Evolutionary conservation across 2,329 filamentous ascomycete genomes (phyloP).

Genomic region (Leptographium procerum): DNA sequence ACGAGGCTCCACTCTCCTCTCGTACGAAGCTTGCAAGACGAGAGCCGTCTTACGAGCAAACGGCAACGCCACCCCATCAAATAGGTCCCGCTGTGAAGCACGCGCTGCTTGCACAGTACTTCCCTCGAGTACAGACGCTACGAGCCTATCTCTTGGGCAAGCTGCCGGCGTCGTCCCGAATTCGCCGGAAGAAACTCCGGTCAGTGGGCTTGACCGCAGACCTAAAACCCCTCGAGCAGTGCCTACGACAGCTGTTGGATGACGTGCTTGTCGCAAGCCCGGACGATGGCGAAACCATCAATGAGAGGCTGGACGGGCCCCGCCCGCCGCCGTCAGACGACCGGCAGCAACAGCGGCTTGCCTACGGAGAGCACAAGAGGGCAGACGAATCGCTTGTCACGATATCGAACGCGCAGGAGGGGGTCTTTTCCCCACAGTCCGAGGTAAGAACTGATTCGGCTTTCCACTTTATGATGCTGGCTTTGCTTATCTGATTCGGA

Average conservation of each 20-base stretch:
- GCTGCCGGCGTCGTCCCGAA: conserved; percentile 55
- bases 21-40: neutral
- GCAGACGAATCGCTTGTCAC: conserved; percentile 48
- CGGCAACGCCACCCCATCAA: neutral
- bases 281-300: conserved; percentile 9
- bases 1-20: neutral
- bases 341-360: conserved; percentile 43
- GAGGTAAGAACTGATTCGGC: conserved; percentile 37
- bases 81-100: conserved; percentile 27
- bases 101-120: conserved; percentile 58
- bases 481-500: neutral
- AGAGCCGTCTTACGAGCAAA: neutral
- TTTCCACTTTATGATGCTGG: neutral
- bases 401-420: conserved; percentile 32
- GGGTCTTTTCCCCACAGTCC: conserved; percentile 43
- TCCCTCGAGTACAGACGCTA: conserved; percentile 52
- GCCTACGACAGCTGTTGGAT: conserved; percentile 53
- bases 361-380: conserved; percentile 43
- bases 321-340: conserved; percentile 17
- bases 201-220: neutral
- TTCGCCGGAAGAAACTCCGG: conserved; percentile 46
- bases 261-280: conserved; percentile 52
- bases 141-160: conserved; percentile 57
- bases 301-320: conserved; percentile 10
- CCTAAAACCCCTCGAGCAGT: conserved; percentile 21